phyloP scores from a whole-genome alignment of 352 stramenopile genomes.

The Globisporangium emineosum region DNA sequence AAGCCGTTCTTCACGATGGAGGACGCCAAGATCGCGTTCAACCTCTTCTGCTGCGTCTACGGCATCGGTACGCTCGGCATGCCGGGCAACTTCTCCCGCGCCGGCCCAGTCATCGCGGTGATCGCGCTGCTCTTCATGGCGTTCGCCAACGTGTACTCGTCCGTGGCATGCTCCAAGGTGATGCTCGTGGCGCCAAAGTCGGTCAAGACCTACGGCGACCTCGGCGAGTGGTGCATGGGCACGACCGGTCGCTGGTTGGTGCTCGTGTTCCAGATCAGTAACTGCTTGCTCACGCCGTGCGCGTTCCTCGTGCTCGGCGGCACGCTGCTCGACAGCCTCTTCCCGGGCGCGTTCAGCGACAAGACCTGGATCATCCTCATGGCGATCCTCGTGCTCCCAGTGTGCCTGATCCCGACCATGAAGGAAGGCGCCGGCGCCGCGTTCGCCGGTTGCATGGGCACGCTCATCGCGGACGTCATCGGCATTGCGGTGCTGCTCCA shows the following conservation, averaged over 20 bases:
- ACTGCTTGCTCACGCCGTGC: slow-evolving; percentile 19
- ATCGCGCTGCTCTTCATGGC: slow-evolving; percentile 32
- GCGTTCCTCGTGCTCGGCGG: slow-evolving; percentile 26
- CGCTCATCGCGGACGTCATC: slow-evolving; percentile 27
- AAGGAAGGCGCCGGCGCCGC: slow-evolving; percentile 26
- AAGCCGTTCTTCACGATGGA: slow-evolving; percentile 24
- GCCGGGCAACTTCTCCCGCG: slow-evolving; percentile 26
- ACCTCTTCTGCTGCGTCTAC: slow-evolving; percentile 23
- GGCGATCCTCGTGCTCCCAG: slow-evolving; percentile 22
- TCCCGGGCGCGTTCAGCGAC: slow-evolving; percentile 17
- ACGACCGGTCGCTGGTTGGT: slow-evolving; percentile 22
- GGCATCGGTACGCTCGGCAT: slow-evolving; percentile 33
- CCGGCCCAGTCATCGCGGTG: slow-evolving; percentile 18
- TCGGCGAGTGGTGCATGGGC: slow-evolving; percentile 30
- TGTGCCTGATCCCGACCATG: slow-evolving; percentile 28
- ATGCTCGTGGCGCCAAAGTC: slow-evolving; percentile 20
- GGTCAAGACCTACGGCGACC: slow-evolving; percentile 29
- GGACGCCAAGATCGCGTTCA: slow-evolving; percentile 25
- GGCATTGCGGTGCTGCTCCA: slow-evolving; percentile 19
- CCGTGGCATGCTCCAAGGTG: slow-evolving; percentile 24
- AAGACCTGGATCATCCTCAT: slow-evolving; percentile 32
- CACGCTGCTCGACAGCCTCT: slow-evolving; percentile 21
- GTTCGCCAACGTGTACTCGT: slow-evolving; percentile 28
- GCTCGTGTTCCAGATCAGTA: slow-evolving; percentile 15
- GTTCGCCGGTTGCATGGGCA: slow-evolving; percentile 27